Evolutionary conservation across 306 rosid genomes (phyloP).

Genomic region (Myrica gale): DNA sequence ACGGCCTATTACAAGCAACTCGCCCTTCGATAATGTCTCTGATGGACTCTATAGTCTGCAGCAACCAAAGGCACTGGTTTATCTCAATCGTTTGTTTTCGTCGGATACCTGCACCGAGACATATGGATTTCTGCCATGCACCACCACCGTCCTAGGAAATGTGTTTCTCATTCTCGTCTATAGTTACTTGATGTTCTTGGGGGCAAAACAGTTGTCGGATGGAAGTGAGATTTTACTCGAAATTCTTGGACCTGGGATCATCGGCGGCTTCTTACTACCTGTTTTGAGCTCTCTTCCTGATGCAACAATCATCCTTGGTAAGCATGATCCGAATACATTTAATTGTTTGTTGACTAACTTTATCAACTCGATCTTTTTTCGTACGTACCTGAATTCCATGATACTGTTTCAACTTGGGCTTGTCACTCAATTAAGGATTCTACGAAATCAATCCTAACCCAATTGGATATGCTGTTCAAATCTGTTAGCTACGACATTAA

Average conservation of each 20-base stretch:
- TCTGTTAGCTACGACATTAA: background rate
- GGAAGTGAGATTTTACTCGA: slow-evolving; percentile 53
- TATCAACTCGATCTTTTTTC: no score
- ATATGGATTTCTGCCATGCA: slow-evolving; percentile 51
- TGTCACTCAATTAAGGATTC: no score
- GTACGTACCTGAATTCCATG: no score
- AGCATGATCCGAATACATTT: background rate
- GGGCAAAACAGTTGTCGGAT: slow-evolving; percentile 39
- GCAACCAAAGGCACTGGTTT: slow-evolving; percentile 14
- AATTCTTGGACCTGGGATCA: slow-evolving; percentile 49
- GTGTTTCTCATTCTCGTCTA: slow-evolving; percentile 43
- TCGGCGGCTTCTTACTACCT: slow-evolving; percentile 50
- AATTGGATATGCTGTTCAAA: background rate
- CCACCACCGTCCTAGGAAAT: slow-evolving; percentile 36
- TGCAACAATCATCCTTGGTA: slow-evolving; percentile 50
- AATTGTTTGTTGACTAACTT: background rate
- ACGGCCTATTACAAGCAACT: slow-evolving; percentile 22
- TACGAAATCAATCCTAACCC: no score
- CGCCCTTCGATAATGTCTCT: slow-evolving; percentile 12
- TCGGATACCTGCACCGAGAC: slow-evolving; percentile 36
- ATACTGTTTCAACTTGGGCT: no score
- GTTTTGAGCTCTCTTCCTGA: slow-evolving; percentile 48
- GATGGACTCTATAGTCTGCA: slow-evolving; percentile 26
- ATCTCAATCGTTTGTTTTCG: slow-evolving; percentile 4
- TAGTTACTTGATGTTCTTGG: slow-evolving; percentile 49